Conservation (phyloP, 805 yeast genomes). For the Sungouiella blattae region DNA sequence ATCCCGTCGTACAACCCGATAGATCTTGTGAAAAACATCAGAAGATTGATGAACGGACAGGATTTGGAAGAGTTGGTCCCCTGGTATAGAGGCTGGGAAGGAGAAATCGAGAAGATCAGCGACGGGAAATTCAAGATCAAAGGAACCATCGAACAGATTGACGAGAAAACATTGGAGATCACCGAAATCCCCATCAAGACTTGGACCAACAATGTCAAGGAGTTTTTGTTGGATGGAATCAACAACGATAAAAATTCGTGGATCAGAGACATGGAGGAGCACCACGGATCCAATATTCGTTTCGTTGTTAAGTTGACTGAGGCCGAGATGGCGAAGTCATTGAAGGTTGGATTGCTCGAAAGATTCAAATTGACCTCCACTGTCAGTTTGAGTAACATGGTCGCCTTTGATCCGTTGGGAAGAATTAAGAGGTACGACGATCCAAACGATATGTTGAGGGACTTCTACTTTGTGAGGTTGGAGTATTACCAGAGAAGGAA, state of each 20-base stretch:
- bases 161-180: constrained; percentile 76
- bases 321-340: constrained; percentile 82
- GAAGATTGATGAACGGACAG: constrained; percentile 68
- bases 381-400: constrained; percentile 81
- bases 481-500: constrained; percentile 91
- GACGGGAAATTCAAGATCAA: constrained; percentile 69
- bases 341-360: constrained; percentile 73
- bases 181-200: constrained; percentile 89
- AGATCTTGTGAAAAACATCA: constrained; percentile 75
- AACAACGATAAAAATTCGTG: constrained; percentile 82
- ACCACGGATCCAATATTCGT: constrained; percentile 77
- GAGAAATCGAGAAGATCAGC: constrained; percentile 62
- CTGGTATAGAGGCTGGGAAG: constrained; percentile 97
- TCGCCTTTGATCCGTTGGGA: constrained; percentile 89
- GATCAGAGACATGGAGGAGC: constrained; percentile 94
- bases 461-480: constrained; percentile 80
- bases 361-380: constrained; percentile 74
- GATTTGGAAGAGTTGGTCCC: constrained; percentile 74
- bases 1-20: constrained; percentile 87
- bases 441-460: constrained; percentile 74
- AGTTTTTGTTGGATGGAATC: constrained; percentile 69
- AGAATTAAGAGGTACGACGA: constrained; percentile 77
- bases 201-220: constrained; percentile 92
- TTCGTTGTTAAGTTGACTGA: constrained; percentile 71
- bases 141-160: constrained; percentile 80